phyloP scores from a whole-genome alignment of 2,329 filamentous ascomycete genomes.

The Aspergillus sp. region DNA sequence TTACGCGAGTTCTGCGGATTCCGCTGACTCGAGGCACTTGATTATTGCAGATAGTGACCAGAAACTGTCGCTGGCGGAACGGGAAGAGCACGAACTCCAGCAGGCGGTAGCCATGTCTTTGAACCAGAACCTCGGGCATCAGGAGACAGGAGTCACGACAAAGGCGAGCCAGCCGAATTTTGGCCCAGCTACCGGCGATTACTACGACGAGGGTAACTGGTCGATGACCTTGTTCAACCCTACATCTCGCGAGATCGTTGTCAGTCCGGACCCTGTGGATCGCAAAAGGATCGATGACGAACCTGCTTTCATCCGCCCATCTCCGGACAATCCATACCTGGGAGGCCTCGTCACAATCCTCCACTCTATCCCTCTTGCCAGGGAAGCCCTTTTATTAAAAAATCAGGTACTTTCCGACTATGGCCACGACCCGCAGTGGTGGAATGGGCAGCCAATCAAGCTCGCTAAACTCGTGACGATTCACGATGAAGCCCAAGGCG shows the following conservation, averaged over 20 bases:
- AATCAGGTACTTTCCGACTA: constrained; percentile 41
- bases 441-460: constrained; percentile 48
- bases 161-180: constrained; percentile 36
- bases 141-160: constrained; percentile 49
- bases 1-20: background rate
- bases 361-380: constrained; percentile 50
- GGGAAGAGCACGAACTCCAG: constrained; percentile 37
- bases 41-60: constrained; percentile 16
- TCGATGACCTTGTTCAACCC: constrained; percentile 44
- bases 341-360: constrained; percentile 52
- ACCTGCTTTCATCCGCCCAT: constrained; percentile 50
- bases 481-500: constrained; percentile 22
- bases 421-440: constrained; percentile 51
- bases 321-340: constrained; percentile 45
- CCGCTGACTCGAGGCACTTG: constrained; percentile 10
- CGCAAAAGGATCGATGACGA: constrained; percentile 40
- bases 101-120: constrained; percentile 40
- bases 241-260: constrained; percentile 43
- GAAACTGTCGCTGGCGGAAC: constrained; percentile 32
- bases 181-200: constrained; percentile 45
- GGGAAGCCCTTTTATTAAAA: constrained; percentile 48
- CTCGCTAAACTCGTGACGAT: constrained; percentile 43
- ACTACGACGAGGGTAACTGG: constrained; percentile 48
- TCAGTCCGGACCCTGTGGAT: constrained; percentile 44
- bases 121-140: constrained; percentile 33